Evolutionary conservation across 2,329 filamentous ascomycete species (phyloP), one percentile per base, ranked within the genome.

Genomic region (Clarireedia hainanense): DNA sequence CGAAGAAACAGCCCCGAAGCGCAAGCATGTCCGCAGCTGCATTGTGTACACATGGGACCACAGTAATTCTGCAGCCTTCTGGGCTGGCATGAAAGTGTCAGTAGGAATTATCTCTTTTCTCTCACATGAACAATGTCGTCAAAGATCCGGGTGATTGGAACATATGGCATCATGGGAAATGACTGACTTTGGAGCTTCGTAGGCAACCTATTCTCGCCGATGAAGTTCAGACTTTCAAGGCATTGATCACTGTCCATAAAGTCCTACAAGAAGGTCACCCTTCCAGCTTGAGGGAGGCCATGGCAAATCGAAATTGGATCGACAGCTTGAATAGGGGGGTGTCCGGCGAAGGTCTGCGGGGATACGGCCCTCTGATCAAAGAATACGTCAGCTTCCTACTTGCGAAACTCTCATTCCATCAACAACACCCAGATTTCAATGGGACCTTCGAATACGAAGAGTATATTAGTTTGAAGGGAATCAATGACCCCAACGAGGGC

Each of bases 31-130:
- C 57, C 89, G 94, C 69, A 91, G 88, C 72, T 95, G 90, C 70
- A 99, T 99, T 67, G 92, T 99, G 47, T 97, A 97, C 73, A 97
- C 92, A 57, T 99, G 94, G 94, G 94, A 99, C 74, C 91, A 99
- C 77, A 95, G 95, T 76, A 95, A 88, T 62, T 95, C 91, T 43
- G 80, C 84, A 70, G 89, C 91, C 69, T 99, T 99, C 73, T 99
- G 94, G 94, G 84, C 89, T 56, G 92, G 91, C 70, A 95, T 99
- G 81, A 99, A 99, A 83, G 91, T 97, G 87, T 95, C 80, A 64
- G 86, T 80, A 52, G 46, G 54, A 50, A 43, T 42, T 17, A 50
- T 45, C 39, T 36, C 36, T 55, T 27, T 6, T 37, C 39, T 15
- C 36, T 23, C 4, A 27, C 27, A 34, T 14, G n/a, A 26, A 53